Evolutionary conservation across 2,329 filamentous ascomycete genomes (phyloP).

Genomic region (Fusarium piperis): DNA sequence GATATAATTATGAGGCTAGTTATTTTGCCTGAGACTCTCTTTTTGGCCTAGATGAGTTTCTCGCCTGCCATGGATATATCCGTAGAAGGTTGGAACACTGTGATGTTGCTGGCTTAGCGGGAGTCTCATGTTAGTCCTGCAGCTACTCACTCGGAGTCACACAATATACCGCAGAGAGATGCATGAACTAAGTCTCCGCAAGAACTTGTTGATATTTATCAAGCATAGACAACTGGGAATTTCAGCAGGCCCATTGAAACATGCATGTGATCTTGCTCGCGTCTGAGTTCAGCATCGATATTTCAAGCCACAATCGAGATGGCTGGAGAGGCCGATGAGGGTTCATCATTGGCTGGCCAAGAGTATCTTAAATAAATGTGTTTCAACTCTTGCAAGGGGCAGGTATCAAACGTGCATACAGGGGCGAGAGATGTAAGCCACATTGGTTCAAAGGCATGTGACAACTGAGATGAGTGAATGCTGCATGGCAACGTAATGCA

Average conservation of each 20-base stretch:
- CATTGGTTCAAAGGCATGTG: background rate
- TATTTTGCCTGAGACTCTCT: slow-evolving; percentile 54
- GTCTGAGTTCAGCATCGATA: background rate
- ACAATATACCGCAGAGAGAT: background rate
- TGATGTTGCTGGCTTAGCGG: background rate
- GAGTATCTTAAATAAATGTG: background rate
- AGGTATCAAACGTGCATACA: background rate
- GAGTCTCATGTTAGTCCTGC: background rate
- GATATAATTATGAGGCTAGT: slow-evolving; percentile 35
- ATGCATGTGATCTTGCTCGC: background rate
- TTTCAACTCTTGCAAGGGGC: background rate
- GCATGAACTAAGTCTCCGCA: background rate
- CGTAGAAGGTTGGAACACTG: background rate
- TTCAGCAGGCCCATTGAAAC: background rate
- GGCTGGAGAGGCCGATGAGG: background rate
- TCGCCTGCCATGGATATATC: slow-evolving; percentile 52
- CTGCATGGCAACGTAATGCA: background rate
- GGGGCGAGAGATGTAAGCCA: background rate
- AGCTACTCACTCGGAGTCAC: background rate
- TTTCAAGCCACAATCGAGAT: background rate
- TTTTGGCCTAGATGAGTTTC: slow-evolving; percentile 58
- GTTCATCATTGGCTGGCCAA: background rate
- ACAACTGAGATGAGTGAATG: background rate
- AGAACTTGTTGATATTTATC: background rate
- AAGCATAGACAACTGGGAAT: background rate